Evolutionary conservation across 2,329 filamentous ascomycete genomes (phyloP).

Genomic region (Chaetothyriales sp.): DNA sequence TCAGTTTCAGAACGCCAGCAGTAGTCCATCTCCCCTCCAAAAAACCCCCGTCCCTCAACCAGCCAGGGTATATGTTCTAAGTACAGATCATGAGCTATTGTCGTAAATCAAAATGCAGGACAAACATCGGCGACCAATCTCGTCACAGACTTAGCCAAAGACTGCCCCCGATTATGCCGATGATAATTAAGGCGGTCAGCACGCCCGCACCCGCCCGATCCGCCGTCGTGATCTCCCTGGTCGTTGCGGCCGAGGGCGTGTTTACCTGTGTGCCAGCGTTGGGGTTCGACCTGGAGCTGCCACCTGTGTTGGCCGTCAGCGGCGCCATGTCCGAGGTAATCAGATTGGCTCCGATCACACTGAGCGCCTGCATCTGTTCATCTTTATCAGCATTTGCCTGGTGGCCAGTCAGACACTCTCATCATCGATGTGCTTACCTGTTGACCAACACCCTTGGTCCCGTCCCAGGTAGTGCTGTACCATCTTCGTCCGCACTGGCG

Average conservation of each 20-base stretch:
- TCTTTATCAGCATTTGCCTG: background rate
- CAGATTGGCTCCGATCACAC: constrained; percentile 47
- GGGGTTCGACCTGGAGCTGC: constrained; percentile 32
- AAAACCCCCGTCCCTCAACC: too few relatives aligned
- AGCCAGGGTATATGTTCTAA: background rate
- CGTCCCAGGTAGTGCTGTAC: constrained; percentile 39
- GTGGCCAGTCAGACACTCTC: background rate
- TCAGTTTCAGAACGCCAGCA: too few relatives aligned
- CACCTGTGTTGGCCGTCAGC: constrained; percentile 41
- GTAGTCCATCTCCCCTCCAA: too few relatives aligned
- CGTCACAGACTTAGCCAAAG: constrained; percentile 21
- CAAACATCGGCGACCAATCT: constrained; percentile 5
- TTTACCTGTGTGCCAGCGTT: constrained; percentile 20
- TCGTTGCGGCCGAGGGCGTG: constrained; percentile 4
- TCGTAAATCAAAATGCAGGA: background rate
- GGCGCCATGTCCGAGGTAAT: constrained; percentile 33
- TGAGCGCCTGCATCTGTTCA: constrained; percentile 44
- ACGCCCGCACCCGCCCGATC: constrained; percentile 27
- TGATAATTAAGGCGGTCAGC: constrained; percentile 22
- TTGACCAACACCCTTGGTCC: constrained; percentile 47
- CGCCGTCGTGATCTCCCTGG: constrained; percentile 18
- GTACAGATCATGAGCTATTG: background rate
- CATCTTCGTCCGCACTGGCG: constrained; percentile 52
- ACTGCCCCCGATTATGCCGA: constrained; percentile 19
- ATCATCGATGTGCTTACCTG: constrained; percentile 27